Conservation (phyloP, 2,329 filamentous ascomycete species). For the Cordyceps militaris region DNA sequence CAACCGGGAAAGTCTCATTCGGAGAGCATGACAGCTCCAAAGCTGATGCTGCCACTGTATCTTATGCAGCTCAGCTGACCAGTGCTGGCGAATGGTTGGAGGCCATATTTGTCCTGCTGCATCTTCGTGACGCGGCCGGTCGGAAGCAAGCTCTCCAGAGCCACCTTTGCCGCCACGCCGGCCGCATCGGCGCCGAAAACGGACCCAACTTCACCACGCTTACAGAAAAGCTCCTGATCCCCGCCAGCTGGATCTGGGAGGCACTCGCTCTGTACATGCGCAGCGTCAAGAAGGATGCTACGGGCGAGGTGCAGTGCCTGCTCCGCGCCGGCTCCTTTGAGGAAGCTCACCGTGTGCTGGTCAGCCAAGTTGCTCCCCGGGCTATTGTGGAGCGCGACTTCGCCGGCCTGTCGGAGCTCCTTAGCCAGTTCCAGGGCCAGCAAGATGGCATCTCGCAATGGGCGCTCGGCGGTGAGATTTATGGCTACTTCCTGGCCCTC, state of each 20-base stretch:
- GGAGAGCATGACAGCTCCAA: conserved; percentile 49
- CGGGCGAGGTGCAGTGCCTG: conserved; percentile 69
- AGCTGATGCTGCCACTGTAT: conserved; percentile 58
- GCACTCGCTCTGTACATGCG: conserved; percentile 80
- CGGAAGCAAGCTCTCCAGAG: conserved; percentile 64
- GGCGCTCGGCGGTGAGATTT: conserved; percentile 74
- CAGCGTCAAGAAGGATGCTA: conserved; percentile 60
- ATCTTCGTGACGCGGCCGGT: conserved; percentile 56
- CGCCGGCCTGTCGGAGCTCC: conserved; percentile 57
- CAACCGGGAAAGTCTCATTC: conserved; percentile 44
- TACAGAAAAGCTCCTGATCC: conserved; percentile 60
- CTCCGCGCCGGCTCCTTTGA: conserved; percentile 68
- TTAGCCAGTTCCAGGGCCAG: conserved; percentile 63
- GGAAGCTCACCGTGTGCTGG: conserved; percentile 79
- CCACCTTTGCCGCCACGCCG: conserved; percentile 66
- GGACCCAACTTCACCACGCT: conserved; percentile 52
- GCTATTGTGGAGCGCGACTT: conserved; percentile 81
- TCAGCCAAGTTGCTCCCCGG: conserved; percentile 70
- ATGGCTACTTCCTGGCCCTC: conserved; percentile 53
- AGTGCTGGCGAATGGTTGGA: conserved; percentile 60
- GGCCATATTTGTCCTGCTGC: conserved; percentile 70
- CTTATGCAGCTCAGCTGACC: conserved; percentile 58
- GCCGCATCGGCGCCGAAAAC: conserved; percentile 53
- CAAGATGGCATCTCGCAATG: conserved; percentile 61
- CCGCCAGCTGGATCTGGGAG: conserved; percentile 74